A percentile compares a stretch with the other conserved stretches of the same genome.
phyloP scores from a whole-genome alignment of 73 alveolate genomes.

The Urostyla sp. region DNA sequence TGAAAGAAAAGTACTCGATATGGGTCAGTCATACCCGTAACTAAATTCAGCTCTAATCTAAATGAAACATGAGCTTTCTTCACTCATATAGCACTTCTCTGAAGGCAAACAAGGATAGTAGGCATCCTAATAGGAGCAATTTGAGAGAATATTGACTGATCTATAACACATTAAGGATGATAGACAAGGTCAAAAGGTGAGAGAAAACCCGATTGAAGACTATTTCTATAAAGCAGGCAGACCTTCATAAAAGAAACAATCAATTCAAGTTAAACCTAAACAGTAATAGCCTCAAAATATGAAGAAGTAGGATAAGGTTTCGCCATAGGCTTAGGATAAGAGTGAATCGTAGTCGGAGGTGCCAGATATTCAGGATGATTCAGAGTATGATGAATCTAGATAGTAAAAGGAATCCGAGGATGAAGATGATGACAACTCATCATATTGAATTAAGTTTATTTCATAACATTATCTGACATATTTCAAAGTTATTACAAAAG shows the following conservation, averaged over 20 bases:
- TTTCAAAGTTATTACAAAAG: too few species aligned
- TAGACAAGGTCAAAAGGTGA: background rate
- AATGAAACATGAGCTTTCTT: constrained; percentile 28
- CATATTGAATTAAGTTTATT: too few species aligned
- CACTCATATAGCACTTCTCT: constrained; percentile 12
- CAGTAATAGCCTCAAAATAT: background rate
- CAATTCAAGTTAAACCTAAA: background rate
- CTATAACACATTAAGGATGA: constrained; percentile 26
- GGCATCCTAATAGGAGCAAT: background rate
- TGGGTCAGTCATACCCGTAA: constrained; percentile 6
- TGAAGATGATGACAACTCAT: too few species aligned
- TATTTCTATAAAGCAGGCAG: constrained; percentile 12
- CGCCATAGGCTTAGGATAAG: constrained; percentile 36
- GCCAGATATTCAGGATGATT: constrained; percentile 26
- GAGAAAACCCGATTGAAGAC: constrained; percentile 33
- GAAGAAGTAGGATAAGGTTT: constrained; percentile 10
- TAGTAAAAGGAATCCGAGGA: too few species aligned
- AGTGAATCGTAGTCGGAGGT: constrained; percentile 51
- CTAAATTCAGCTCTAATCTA: background rate
- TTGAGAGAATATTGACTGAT: constrained; percentile 4
- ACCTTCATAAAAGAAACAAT: background rate
- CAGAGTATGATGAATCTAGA: background rate
- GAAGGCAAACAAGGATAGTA: background rate
- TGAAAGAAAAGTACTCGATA: background rate
- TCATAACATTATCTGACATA: too few species aligned